Conservation (phyloP, 164 flowering plant genomes). For the Macadamia integrifolia region DNA sequence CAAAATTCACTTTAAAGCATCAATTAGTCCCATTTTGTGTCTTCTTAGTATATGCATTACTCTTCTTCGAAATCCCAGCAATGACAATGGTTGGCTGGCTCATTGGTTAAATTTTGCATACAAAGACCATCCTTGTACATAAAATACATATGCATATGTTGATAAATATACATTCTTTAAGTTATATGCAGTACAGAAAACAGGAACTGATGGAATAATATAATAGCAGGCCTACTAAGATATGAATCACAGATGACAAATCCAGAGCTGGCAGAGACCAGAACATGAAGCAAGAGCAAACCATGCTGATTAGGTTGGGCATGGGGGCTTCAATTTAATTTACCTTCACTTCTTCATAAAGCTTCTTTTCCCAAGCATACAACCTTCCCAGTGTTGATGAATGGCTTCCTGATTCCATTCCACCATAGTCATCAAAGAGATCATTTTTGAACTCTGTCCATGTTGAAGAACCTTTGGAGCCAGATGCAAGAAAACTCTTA, state of each 20-base stretch:
- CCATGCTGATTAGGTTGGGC: not conserved
- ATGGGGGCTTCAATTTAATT: not conserved
- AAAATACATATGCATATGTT: not conserved
- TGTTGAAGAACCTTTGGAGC: constrained; percentile 53
- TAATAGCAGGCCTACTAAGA: no score
- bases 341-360: constrained; percentile 96
- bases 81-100: no score
- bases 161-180: no score
- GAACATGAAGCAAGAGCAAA: not conserved
- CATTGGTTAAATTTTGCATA: no score
- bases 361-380: constrained; percentile 98
- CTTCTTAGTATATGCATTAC: no score
- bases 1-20: no score
- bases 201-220: no score
- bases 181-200: no score
- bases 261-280: not conserved
- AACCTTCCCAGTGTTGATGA: constrained; percentile 76
- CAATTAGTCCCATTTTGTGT: no score
- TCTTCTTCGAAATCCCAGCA: no score
- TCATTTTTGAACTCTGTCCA: constrained; percentile 76
- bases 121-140: no score
- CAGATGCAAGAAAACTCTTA: constrained; percentile 70
- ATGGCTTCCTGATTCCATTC: constrained; percentile 93
- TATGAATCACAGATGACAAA: not conserved
- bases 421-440: constrained; percentile 73